These are phyloP conservation scores for Groenewaldozyma sp. DNA, from an alignment of 1,139 yeast species.

Conservation along the genomic window DNA sequence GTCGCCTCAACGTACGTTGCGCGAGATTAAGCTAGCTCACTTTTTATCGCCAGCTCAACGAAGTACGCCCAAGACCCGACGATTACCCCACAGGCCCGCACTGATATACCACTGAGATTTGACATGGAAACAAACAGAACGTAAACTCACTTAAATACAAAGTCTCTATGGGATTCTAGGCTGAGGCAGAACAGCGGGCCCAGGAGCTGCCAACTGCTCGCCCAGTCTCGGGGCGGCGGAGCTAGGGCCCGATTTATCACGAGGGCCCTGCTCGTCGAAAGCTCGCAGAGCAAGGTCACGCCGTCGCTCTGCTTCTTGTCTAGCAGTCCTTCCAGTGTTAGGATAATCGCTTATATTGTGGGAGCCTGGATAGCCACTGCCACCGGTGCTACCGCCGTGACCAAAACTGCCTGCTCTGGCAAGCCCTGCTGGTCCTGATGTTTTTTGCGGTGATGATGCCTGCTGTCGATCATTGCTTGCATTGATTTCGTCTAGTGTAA, in stretches of 20 bases:
- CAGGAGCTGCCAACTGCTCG: constrained; percentile 12
- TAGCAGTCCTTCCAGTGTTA: constrained; percentile 6
- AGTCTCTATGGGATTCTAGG: too few relatives aligned
- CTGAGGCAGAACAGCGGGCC: constrained; percentile 15
- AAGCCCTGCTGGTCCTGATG: neutral
- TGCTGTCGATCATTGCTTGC: constrained; percentile 18
- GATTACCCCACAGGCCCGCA: too few relatives aligned
- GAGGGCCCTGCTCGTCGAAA: constrained; percentile 38
- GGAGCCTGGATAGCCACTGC: neutral
- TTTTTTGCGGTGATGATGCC: constrained; percentile 9
- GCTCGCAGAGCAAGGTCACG: constrained; percentile 79
- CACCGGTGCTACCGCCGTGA: neutral
- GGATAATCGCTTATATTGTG: neutral
- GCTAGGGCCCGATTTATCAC: too few relatives aligned
- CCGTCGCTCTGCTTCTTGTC: constrained; percentile 69
- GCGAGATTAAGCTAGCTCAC: too few relatives aligned
- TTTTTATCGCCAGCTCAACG: too few relatives aligned
- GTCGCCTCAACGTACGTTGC: too few relatives aligned
- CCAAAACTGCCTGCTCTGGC: neutral
- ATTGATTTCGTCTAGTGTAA: constrained; percentile 17
- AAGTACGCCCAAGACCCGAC: too few relatives aligned
- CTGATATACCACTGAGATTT: too few relatives aligned
- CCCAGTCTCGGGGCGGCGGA: too few relatives aligned
- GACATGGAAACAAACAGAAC: too few relatives aligned
- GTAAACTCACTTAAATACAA: too few relatives aligned